phyloP scores from a whole-genome alignment of 2,329 filamentous ascomycete genomes.

The Fusarium gaditjirri region DNA sequence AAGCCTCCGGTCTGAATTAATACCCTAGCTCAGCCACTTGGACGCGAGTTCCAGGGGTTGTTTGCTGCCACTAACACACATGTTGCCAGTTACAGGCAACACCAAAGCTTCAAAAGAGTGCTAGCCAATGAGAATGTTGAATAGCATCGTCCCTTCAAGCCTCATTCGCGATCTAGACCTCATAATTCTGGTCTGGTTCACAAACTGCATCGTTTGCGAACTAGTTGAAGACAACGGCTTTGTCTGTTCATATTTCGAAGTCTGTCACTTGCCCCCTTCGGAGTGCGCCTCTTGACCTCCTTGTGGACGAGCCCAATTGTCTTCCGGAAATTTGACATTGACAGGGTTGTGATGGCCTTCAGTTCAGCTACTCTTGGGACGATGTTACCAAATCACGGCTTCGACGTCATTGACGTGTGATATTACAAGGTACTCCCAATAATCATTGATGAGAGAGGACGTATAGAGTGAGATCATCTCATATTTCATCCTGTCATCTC shows the following conservation, averaged over 20 bases:
- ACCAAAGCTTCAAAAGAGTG: slow-evolving; percentile 14
- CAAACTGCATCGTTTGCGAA: not conserved
- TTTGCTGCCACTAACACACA: slow-evolving; percentile 4
- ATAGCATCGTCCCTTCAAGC: not conserved
- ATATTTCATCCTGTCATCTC: slow-evolving; percentile 1
- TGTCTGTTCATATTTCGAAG: not conserved
- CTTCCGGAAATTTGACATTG: slow-evolving; percentile 1
- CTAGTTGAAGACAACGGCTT: slow-evolving; percentile 4
- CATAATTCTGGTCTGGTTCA: not conserved
- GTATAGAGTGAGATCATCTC: not conserved
- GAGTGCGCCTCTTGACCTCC: not conserved
- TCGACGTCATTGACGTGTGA: slow-evolving; percentile 19
- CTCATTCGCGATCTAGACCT: slow-evolving; percentile 8
- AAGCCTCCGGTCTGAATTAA: not conserved
- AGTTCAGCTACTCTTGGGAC: not conserved
- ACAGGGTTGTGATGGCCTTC: not conserved
- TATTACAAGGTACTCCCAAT: slow-evolving; percentile 17
- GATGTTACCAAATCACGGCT: slow-evolving; percentile 2
- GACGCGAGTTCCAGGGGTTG: not conserved
- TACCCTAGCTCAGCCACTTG: slow-evolving; percentile 4
- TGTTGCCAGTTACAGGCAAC: not conserved
- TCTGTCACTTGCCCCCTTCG: not conserved
- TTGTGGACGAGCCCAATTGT: not conserved
- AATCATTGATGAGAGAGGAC: not conserved
- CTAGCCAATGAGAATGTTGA: slow-evolving; percentile 24